A percentile compares a stretch with the other conserved stretches of the same genome.
Conservation (phyloP, 1,284 basidiomycete species). For the Fomes fomentarius region DNA sequence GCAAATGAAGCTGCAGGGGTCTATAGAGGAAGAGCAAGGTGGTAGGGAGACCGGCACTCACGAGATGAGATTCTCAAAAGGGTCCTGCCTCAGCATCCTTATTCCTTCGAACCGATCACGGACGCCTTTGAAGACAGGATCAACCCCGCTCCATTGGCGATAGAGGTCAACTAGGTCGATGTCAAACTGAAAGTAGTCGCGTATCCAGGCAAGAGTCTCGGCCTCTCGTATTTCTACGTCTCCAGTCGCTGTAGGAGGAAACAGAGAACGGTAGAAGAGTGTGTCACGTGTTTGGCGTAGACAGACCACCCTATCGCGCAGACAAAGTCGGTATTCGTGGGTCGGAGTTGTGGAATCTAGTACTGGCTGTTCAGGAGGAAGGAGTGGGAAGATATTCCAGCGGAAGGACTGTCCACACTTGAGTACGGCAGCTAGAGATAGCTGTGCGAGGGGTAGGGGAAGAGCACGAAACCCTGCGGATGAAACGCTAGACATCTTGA, state of each 20-base stretch:
- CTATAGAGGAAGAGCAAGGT: neutral
- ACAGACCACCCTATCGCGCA: slow-evolving; percentile 82
- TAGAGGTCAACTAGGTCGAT: slow-evolving; percentile 80
- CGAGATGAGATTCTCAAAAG: slow-evolving; percentile 95
- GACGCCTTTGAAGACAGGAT: slow-evolving; percentile 76
- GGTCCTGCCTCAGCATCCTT: slow-evolving; percentile 88
- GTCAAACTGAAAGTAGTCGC: slow-evolving; percentile 90
- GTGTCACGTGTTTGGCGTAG: slow-evolving; percentile 72
- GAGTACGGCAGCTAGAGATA: slow-evolving; percentile 72
- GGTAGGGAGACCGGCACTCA: slow-evolving; percentile 46
- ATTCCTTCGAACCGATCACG: slow-evolving; percentile 68
- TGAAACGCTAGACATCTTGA: slow-evolving; percentile 7
- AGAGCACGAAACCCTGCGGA: slow-evolving; percentile 53
- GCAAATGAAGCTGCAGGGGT: slow-evolving; percentile 84
- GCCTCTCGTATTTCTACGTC: slow-evolving; percentile 24
- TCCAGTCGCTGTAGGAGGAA: slow-evolving; percentile 34
- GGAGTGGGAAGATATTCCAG: slow-evolving; percentile 61
- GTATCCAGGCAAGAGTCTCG: slow-evolving; percentile 79
- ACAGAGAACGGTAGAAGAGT: slow-evolving; percentile 76
- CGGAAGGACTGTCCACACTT: slow-evolving; percentile 85
- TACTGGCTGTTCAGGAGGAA: slow-evolving; percentile 19
- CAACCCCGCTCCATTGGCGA: slow-evolving; percentile 74
- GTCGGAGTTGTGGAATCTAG: slow-evolving; percentile 30
- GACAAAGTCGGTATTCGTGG: slow-evolving; percentile 75
- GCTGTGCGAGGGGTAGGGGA: slow-evolving; percentile 61